These are phyloP conservation scores for Fusarium sp. DNA, from an alignment of 2,329 filamentous ascomycete genomes.

Conservation along the genomic window DNA sequence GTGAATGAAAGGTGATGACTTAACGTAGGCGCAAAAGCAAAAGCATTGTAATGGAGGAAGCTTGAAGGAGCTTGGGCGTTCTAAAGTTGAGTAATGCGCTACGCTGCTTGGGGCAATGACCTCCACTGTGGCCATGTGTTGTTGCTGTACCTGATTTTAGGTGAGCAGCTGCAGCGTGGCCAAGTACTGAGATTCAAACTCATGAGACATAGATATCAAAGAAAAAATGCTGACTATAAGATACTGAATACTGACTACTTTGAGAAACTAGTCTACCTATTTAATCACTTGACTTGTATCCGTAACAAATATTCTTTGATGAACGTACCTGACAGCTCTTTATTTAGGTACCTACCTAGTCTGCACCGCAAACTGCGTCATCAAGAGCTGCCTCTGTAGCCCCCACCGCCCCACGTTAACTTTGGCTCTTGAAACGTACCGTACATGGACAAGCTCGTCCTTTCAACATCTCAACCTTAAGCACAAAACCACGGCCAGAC, in stretches of 20 bases:
- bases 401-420: conserved; percentile 38
- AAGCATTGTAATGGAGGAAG: conserved; percentile 8
- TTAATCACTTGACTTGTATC: no score
- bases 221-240: neutral
- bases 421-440: conserved; percentile 26
- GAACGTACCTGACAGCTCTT: neutral
- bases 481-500: neutral
- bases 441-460: conserved; percentile 25
- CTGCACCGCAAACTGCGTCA: conserved; percentile 48
- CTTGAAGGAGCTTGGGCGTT: conserved; percentile 33
- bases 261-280: no score
- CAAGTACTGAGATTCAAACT: neutral
- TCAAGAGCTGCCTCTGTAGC: conserved; percentile 49
- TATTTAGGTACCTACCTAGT: no score
- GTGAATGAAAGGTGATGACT: neutral
- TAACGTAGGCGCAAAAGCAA: conserved; percentile 21
- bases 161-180: neutral
- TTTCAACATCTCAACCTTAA: conserved; percentile 17
- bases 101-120: conserved; percentile 21
- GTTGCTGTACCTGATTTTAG: conserved; percentile 1
- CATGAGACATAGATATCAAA: neutral
- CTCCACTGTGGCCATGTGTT: conserved; percentile 11
- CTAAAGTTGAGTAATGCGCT: conserved; percentile 5
- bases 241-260: neutral
- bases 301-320: neutral